Evolutionary conservation across 2,329 filamentous ascomycete genomes (phyloP).

Genomic region (Trichoderma sp.): DNA sequence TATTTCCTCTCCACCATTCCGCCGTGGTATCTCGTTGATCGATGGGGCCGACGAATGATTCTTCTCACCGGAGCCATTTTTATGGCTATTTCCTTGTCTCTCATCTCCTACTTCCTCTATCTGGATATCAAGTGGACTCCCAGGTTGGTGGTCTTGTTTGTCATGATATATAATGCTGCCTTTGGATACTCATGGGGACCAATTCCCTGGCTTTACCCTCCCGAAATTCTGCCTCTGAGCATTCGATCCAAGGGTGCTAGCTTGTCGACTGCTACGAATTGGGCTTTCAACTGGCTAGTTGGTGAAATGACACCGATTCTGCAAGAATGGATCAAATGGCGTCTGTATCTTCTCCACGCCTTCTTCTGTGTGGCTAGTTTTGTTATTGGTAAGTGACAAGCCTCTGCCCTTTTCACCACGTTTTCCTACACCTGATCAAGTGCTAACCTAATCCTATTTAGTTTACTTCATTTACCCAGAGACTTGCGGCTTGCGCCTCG

Average conservation of each 20-base stretch:
- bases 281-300: conserved; percentile 98
- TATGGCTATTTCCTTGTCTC: conserved; percentile 83
- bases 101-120: conserved; percentile 94
- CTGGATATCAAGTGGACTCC: conserved; percentile 77
- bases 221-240: conserved; percentile 95
- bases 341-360: conserved; percentile 89
- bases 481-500: conserved; percentile 88
- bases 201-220: conserved; percentile 96
- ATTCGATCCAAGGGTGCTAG: conserved; percentile 96
- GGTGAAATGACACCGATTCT: conserved; percentile 92
- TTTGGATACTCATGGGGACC: conserved; percentile 96
- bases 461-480: conserved; percentile 98
- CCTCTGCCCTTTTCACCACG: not conserved
- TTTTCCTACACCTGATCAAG: not conserved
- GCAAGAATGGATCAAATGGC: conserved; percentile 89
- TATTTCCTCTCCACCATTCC: conserved; percentile 91
- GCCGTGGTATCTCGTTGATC: conserved; percentile 95
- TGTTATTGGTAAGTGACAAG: conserved; percentile 77
- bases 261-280: conserved; percentile 93
- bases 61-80: conserved; percentile 83
- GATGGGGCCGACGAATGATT: conserved; percentile 84
- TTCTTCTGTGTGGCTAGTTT: conserved; percentile 97
- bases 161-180: conserved; percentile 97
- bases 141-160: conserved; percentile 83
- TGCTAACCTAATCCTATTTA: conserved; percentile 36